phyloP scores from a whole-genome alignment of 176 grass and related monocot species.

The Zoysia pacifica region DNA sequence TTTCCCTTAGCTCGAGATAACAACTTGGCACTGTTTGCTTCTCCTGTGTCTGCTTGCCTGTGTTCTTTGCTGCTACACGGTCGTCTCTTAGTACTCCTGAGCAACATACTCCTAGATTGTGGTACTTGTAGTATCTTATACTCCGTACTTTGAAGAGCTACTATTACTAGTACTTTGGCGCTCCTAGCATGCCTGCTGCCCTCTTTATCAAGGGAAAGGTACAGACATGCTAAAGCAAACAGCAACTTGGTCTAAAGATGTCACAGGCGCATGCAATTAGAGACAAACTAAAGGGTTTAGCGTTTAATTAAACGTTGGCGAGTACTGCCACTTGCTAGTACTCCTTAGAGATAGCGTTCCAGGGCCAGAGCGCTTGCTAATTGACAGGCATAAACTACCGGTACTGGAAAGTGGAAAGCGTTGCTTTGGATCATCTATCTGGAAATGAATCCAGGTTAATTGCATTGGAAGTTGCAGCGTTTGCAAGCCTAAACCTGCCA shows the following conservation, averaged over 20 bases:
- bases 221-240: conserved; percentile 42
- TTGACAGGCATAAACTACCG: background rate
- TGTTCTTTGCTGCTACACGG: conserved; percentile 32
- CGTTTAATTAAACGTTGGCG: background rate
- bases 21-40: conserved; percentile 35
- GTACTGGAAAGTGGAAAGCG: conserved; percentile 19
- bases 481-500: conserved; percentile 18
- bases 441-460: conserved; percentile 30
- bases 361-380: too few species aligned
- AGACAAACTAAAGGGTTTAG: conserved; percentile 34
- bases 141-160: too few species aligned
- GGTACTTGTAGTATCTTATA: too few species aligned
- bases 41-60: conserved; percentile 33
- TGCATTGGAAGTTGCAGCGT: conserved; percentile 30
- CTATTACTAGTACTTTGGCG: conserved; percentile 10
- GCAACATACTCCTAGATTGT: background rate
- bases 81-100: conserved; percentile 2
- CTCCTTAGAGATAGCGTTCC: too few species aligned
- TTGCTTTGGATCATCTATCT: conserved; percentile 41
- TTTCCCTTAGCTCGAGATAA: background rate
- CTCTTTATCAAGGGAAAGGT: conserved; percentile 36
- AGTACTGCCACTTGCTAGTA: conserved; percentile 4
- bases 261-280: conserved; percentile 31
- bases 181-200: conserved; percentile 20
- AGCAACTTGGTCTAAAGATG: conserved; percentile 34